Evolutionary conservation across 2,329 filamentous ascomycete genomes (phyloP).

Genomic region (Alternaria novae-zelandiae): DNA sequence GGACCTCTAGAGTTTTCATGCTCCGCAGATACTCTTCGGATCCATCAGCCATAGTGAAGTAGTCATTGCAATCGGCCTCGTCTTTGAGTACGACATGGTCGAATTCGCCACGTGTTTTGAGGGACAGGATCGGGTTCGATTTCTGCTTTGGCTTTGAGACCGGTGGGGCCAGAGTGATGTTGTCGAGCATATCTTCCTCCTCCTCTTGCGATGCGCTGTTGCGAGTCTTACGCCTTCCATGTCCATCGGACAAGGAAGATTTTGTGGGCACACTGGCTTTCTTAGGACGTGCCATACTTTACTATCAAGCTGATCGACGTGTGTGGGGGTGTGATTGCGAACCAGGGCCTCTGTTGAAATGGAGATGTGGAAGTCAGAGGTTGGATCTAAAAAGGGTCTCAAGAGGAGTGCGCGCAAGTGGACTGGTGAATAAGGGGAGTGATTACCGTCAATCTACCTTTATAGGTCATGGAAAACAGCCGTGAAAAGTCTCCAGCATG

Average conservation of each 20-base stretch:
- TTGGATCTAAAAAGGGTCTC: background rate
- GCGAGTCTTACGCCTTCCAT: background rate
- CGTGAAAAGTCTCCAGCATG: background rate
- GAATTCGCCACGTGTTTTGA: background rate
- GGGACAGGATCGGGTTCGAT: background rate
- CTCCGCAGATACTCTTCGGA: background rate
- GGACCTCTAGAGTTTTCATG: background rate
- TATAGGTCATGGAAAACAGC: background rate
- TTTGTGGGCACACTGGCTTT: background rate
- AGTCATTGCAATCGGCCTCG: background rate
- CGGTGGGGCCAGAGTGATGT: background rate
- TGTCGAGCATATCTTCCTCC: background rate
- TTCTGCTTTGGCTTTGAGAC: too few species aligned
- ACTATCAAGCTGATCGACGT: background rate
- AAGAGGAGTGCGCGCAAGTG: background rate
- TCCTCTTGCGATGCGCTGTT: background rate
- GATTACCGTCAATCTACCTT: background rate
- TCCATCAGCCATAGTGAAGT: background rate
- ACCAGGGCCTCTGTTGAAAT: background rate
- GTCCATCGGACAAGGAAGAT: background rate
- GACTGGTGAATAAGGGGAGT: background rate
- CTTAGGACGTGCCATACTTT: background rate
- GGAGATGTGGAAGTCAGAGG: background rate
- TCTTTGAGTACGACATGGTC: background rate
- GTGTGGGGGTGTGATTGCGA: background rate